A percentile compares a stretch with the other conserved stretches of the same genome.
These are phyloP conservation scores for Podaxis sp. DNA, from an alignment of 768 basidiomycete species.

Conservation along the genomic window DNA sequence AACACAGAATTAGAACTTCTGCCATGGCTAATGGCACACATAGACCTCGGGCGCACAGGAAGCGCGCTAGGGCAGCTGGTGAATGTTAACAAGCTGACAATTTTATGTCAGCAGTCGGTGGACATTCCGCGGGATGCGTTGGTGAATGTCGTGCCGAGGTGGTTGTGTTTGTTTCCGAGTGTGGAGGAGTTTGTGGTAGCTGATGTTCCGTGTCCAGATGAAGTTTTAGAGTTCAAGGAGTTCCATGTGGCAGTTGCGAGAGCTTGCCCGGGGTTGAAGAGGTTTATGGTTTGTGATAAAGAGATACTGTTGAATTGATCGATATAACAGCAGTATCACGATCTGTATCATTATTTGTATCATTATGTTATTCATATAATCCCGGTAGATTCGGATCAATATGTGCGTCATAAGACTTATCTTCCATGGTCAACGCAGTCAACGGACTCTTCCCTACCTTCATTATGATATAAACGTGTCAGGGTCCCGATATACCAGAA, in stretches of 20 bases:
- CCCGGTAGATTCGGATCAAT: background rate
- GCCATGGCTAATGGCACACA: background rate
- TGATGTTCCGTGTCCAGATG: background rate
- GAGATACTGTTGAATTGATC: background rate
- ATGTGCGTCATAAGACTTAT: no score
- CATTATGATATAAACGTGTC: no score
- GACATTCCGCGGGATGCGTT: background rate
- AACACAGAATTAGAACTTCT: background rate
- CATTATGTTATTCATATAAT: background rate
- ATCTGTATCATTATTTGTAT: background rate
- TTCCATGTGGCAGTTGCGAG: background rate
- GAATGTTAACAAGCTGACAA: background rate
- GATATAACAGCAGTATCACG: background rate
- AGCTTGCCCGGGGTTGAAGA: background rate
- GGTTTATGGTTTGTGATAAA: background rate
- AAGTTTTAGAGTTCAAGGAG: background rate
- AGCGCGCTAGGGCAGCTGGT: background rate
- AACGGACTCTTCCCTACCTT: no score
- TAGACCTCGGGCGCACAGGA: background rate
- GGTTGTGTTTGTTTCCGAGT: background rate
- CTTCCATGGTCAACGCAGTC: no score
- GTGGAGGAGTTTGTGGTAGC: background rate
- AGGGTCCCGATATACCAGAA: no score
- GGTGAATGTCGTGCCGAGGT: background rate
- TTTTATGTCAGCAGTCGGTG: background rate